Evolutionary conservation across 75 land plant species (phyloP).

Genomic region (Adiantum capillusveneris): DNA sequence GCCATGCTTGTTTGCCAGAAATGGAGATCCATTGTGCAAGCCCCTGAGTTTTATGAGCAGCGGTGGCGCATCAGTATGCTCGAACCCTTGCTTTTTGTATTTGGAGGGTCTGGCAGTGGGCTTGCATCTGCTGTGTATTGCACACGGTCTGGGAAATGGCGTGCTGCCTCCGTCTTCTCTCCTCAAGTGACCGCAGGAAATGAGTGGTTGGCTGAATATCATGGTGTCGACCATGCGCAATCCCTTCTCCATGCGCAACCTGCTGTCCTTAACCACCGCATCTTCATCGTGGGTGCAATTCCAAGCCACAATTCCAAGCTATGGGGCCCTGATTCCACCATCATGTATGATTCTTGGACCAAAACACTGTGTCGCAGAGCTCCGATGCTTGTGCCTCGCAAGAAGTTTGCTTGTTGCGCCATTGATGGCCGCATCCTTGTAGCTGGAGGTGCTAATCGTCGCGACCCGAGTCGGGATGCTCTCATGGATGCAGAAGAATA

Average conservation of each 20-base stretch:
- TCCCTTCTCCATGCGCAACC: constrained; percentile 50
- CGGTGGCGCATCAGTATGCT: constrained; percentile 22
- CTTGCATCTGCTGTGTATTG: constrained; percentile 30
- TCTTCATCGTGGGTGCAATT: constrained; percentile 49
- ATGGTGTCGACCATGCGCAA: background rate
- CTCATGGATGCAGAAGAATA: constrained; percentile 67
- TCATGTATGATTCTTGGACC: constrained; percentile 67
- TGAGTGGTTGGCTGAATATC: constrained; percentile 39
- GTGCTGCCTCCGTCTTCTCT: too few relatives aligned
- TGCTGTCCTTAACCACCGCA: constrained; percentile 47
- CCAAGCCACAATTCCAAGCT: constrained; percentile 17
- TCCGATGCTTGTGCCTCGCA: constrained; percentile 54
- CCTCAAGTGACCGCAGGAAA: constrained; percentile 3
- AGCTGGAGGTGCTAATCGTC: constrained; percentile 57
- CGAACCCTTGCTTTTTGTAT: constrained; percentile 30
- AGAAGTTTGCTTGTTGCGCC: constrained; percentile 73
- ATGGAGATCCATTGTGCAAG: constrained; percentile 25
- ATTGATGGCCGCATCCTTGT: constrained; percentile 58
- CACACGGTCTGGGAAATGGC: background rate
- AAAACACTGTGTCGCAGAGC: constrained; percentile 28
- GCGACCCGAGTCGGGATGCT: constrained; percentile 18
- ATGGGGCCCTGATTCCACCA: constrained; percentile 32
- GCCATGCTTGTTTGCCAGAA: constrained; percentile 37
- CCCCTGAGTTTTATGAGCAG: constrained; percentile 29
- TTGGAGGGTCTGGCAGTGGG: constrained; percentile 31